Evolutionary conservation across 1,284 basidiomycete species (phyloP).

Genomic region (Phellopilus nigrolimitatus): DNA sequence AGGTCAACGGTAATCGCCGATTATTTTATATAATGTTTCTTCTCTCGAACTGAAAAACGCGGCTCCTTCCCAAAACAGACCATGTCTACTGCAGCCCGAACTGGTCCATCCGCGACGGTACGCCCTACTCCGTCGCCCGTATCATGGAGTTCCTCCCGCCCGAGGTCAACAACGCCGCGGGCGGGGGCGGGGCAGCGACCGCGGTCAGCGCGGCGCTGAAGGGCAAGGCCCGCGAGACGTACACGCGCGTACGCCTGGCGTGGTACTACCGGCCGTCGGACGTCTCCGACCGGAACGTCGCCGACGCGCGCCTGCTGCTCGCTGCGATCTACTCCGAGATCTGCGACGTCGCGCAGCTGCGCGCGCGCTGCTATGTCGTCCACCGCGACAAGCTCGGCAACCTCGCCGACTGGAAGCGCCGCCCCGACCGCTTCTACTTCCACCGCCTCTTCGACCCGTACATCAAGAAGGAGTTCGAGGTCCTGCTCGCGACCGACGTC

Average conservation of each 20-base stretch:
- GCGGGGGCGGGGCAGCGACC: too few relatives aligned
- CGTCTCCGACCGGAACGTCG: conserved; percentile 78
- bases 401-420: conserved; percentile 91
- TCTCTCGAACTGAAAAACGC: conserved; percentile 22
- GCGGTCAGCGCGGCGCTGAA: too few relatives aligned
- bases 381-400: conserved; percentile 94
- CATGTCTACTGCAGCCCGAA: conserved; percentile 93
- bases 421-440: conserved; percentile 94
- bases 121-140: conserved; percentile 88
- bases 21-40: conserved; percentile 21
- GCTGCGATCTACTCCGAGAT: conserved; percentile 95
- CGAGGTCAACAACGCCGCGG: conserved; percentile 41
- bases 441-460: conserved; percentile 93
- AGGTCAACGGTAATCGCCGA: conserved; percentile 85
- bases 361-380: conserved; percentile 87
- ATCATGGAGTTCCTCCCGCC: conserved; percentile 95
- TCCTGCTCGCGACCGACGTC: conserved; percentile 82
- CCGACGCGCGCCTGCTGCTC: conserved; percentile 85
- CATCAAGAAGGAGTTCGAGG: conserved; percentile 97
- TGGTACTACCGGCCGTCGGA: conserved; percentile 93
- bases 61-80: conserved; percentile 52
- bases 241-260: conserved; percentile 80
- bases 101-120: conserved; percentile 87
- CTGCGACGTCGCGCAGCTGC: conserved; percentile 87
- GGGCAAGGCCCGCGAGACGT: conserved; percentile 53